Base-by-base conservation (phyloP, 106 monocot genomes). In the Phalaenopsis equestris region DNA sequence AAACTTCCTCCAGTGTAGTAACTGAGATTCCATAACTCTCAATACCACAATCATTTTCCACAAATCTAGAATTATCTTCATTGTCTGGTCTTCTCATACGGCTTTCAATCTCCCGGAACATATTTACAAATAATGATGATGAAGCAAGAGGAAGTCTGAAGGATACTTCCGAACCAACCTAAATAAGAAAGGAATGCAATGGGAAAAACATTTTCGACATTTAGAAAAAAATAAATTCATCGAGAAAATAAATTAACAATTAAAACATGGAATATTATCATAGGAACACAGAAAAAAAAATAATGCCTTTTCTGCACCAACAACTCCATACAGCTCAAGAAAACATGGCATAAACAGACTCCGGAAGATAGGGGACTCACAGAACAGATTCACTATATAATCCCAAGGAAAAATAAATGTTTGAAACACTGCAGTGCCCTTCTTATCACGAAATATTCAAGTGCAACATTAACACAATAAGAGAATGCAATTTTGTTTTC, bases 21-120 rank as follows among this genome's bases (percentile, higher is more conserved):
- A 95, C 92, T 56, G 95, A 95, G 45, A 95, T 91, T 49, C 95
- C 95, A 83, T 91, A 95, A 86, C 95, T 91, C 79, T 91, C 82
- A 79, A 95, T 88, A 47, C 85, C 90, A 83, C 74, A 43, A 83
- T 76, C 55, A 30, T 41, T 56, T 39, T 88, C 74, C 57, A 56
- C 57, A 68, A 67, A 42, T 56, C 46, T 56, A 67, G 68, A 72
- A 38, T 18, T 18, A 30, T 37, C 72, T 39, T 83, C 61, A 41
- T 9, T 78, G n/a, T 41, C 42, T 67, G 73, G 68, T 81, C 80
- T 61, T 86, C 39, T 87, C 24, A 89, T 93, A 83, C 80, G 89
- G 64, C 89, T 82, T 55, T 95, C 95, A 83, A 95, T 90, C 75
- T 95, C 95, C 18, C 91, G 86, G 78, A 95, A 95, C 93, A 95